phyloP scores from a whole-genome alignment of 2,329 filamentous ascomycete genomes.

The Pseudocercospora ulei region DNA sequence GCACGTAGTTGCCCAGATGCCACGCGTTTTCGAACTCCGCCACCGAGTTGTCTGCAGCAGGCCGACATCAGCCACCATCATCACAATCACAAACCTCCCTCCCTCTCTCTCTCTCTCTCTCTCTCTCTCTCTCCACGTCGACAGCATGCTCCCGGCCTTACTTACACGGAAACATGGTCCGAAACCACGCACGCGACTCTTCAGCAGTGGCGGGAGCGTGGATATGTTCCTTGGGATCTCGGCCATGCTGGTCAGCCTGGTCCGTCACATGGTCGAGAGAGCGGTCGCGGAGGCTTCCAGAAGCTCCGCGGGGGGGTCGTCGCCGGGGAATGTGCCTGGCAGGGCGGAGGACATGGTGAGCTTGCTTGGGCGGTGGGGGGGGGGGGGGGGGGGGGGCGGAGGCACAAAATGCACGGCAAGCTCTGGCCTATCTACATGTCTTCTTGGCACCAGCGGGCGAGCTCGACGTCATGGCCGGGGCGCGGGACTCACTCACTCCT shows the following conservation, averaged over 20 bases:
- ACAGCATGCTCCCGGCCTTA: too few relatives aligned
- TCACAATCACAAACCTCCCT: too few relatives aligned
- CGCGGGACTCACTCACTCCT: too few relatives aligned
- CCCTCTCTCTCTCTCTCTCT: too few relatives aligned
- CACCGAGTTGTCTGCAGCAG: constrained; percentile 18
- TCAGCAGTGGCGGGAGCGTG: constrained; percentile 25
- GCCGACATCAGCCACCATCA: not conserved
- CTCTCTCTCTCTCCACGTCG: too few relatives aligned
- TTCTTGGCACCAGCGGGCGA: constrained; percentile 10
- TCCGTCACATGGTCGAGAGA: constrained; percentile 27
- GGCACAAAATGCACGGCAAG: too few relatives aligned
- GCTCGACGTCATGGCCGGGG: constrained; percentile 1
- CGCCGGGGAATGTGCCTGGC: constrained; percentile 4
- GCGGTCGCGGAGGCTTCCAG: constrained; percentile 25
- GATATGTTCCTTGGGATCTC: constrained; percentile 27
- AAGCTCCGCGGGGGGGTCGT: constrained; percentile 18
- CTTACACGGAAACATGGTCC: constrained; percentile 22
- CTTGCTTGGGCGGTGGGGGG: constrained; percentile 3
- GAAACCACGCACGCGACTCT: constrained; percentile 22
- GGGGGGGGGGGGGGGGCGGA: too few relatives aligned
- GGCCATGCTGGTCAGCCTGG: constrained; percentile 19
- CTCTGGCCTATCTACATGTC: too few relatives aligned
- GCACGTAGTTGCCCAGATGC: constrained; percentile 40
- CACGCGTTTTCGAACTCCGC: constrained; percentile 34
- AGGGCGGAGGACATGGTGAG: not conserved